Base-by-base conservation (phyloP, 2,329 filamentous ascomycete genomes). In the Hansfordia pulvinata region DNA sequence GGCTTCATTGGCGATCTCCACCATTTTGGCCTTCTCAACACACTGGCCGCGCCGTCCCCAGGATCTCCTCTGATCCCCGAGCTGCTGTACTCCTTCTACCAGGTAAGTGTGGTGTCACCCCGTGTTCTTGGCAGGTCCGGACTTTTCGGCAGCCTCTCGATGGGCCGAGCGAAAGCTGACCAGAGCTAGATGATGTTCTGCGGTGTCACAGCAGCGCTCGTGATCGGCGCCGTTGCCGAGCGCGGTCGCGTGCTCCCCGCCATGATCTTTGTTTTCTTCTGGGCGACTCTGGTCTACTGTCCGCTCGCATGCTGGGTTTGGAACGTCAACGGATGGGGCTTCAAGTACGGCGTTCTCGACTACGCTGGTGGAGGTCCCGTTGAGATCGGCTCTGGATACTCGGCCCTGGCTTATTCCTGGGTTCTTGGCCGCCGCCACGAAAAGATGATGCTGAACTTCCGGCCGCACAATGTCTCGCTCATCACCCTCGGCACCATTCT, bases 391-490 rank as follows among this genome's bases (percentile, higher is more conserved):
- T 96, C 90, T 31, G 90, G 90, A 50, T 64, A 93, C 57, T 90
- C 84, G 22, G 90, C 88, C 17, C 66, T 96, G 24, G 90, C 90
- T 38, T 98, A 96, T 62, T 93, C 86, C 3, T 79, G 83, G 82
- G 76, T 94, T 19, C 80, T 98, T 34, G 90, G 90, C 40, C 82
- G 85, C 47, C 84, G 90, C 40, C 90, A 94, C 61, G 88, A 96
- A 63, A 90, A 85, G 63, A 94, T 96, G 85, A 94, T 96, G 83
- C 73, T 94, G 58, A 96, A 96, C 69, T 96, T 96, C 71, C 83
- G 90, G 40, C 90, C 90, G 11, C 90, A 98, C 67, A 98, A 98
- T 62, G 90, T 96, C 39, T 93, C 86, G 5, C 71, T 96, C 46
- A 93, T 98, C 57, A 86, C 90, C 1, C 77, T 96, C 42, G 90